Evolutionary conservation across 306 rosid species (phyloP).

Genomic region (Acacia crassicarpa): DNA sequence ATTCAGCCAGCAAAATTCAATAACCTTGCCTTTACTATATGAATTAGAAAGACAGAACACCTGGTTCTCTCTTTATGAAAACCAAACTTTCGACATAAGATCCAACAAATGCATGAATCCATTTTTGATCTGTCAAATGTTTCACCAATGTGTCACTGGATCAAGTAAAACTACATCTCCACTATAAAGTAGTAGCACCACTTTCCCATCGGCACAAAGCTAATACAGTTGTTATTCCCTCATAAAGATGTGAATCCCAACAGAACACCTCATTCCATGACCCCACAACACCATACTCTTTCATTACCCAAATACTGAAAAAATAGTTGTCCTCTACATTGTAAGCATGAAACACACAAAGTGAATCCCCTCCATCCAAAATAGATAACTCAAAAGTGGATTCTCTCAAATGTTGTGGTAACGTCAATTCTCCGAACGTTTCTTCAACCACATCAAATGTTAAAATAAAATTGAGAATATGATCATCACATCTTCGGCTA

Average conservation of each 20-base stretch:
- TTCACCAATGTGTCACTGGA: not conserved
- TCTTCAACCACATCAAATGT: too few relatives aligned
- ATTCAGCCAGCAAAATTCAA: too few relatives aligned
- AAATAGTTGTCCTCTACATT: not conserved
- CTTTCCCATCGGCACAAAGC: not conserved
- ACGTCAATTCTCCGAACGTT: too few relatives aligned
- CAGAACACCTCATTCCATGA: not conserved
- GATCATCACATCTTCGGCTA: too few relatives aligned
- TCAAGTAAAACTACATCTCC: not conserved
- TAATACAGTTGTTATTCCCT: not conserved
- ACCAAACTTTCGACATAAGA: not conserved
- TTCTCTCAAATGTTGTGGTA: too few relatives aligned
- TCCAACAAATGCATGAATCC: not conserved
- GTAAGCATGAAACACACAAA: not conserved
- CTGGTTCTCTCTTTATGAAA: not conserved
- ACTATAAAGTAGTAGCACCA: not conserved
- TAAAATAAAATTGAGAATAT: too few relatives aligned
- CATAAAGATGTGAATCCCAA: too few relatives aligned
- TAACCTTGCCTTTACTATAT: not conserved
- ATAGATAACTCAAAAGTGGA: not conserved
- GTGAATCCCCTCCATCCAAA: not conserved
- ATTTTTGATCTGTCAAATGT: not conserved
- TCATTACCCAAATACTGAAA: not conserved
- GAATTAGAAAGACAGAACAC: not conserved
- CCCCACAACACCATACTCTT: not conserved